These are phyloP conservation scores for Hypholoma fasciculare DNA, from an alignment of 768 basidiomycete species.

Conservation along the genomic window DNA sequence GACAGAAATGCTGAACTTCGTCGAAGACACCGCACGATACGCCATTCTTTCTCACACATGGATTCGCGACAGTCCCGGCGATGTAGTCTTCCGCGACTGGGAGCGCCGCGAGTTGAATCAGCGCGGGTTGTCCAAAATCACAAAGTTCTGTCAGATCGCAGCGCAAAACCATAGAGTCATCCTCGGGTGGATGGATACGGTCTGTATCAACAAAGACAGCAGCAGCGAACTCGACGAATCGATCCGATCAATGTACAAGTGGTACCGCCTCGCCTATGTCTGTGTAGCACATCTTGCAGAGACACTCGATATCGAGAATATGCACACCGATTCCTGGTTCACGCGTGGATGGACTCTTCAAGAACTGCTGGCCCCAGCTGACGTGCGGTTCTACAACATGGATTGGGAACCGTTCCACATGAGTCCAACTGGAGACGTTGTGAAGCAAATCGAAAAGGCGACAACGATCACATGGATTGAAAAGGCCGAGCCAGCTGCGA, in stretches of 20 bases:
- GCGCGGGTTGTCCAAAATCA: conserved; percentile 10
- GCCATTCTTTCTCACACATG: conserved; percentile 16
- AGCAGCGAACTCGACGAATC: conserved; percentile 14
- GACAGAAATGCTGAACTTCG: not conserved
- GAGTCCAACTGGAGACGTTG: not conserved
- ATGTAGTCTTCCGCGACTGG: conserved; percentile 6
- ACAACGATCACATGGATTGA: not conserved
- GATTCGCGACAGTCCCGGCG: conserved; percentile 3
- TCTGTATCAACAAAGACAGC: conserved; percentile 17
- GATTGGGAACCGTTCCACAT: not conserved
- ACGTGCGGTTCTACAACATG: conserved; percentile 5
- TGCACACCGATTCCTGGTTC: conserved; percentile 11
- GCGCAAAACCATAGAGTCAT: conserved; percentile 1
- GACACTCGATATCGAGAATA: conserved; percentile 1
- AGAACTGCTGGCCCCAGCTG: conserved; percentile 9
- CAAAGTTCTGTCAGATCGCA: conserved; percentile 7
- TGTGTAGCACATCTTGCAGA: conserved; percentile 12
- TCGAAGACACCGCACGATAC: conserved; percentile 8
- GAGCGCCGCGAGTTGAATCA: not conserved
- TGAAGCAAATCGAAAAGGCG: not conserved
- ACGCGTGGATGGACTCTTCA: conserved; percentile 17
- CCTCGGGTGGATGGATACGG: conserved; percentile 11
- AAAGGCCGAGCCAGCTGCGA: not conserved
- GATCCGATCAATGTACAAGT: conserved; percentile 15
- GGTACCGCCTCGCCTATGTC: conserved; percentile 8